A percentile compares a stretch with the other conserved stretches of the same genome.
phyloP scores from a whole-genome alignment of 768 basidiomycete genomes.

The Omphalotus guepiniiformis region DNA sequence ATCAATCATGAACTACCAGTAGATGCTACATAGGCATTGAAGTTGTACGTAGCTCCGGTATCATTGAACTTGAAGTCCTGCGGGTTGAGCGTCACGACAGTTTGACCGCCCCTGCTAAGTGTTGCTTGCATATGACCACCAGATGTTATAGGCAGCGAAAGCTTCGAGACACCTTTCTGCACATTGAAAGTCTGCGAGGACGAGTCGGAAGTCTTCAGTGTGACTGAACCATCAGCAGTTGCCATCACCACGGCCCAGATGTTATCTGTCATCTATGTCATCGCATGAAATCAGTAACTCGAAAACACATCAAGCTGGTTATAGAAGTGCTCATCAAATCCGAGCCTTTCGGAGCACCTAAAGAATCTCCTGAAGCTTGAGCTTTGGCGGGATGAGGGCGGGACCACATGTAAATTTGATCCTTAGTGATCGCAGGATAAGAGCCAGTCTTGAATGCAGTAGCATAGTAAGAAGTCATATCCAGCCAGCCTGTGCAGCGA shows the following conservation, averaged over 20 bases:
- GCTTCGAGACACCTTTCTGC: conserved; percentile 54
- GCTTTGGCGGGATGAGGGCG: conserved; percentile 61
- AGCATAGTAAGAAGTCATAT: conserved; percentile 62
- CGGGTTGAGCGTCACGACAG: conserved; percentile 1
- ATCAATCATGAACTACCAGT: no score
- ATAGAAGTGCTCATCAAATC: conserved; percentile 55
- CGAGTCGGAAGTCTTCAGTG: conserved; percentile 15
- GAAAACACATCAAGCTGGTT: no score
- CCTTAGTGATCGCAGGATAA: conserved; percentile 52
- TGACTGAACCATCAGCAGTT: conserved; percentile 51
- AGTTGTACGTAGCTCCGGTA: conserved; percentile 1
- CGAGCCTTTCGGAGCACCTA: conserved; percentile 52
- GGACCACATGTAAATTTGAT: conserved; percentile 62
- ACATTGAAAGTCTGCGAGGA: conserved; percentile 49
- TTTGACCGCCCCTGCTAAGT: not conserved
- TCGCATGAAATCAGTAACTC: conserved; percentile 17
- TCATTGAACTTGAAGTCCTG: conserved; percentile 1
- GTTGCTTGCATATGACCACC: not conserved
- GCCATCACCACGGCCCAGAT: conserved; percentile 68
- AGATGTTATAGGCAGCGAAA: conserved; percentile 47
- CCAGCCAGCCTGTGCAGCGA: conserved; percentile 50
- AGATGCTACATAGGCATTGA: conserved; percentile 7
- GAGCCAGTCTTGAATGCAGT: conserved; percentile 67
- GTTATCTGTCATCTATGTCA: conserved; percentile 58
- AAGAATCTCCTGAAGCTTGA: conserved; percentile 42